Base-by-base conservation (phyloP, 257 asterid species). In the Plantago ovata region DNA sequence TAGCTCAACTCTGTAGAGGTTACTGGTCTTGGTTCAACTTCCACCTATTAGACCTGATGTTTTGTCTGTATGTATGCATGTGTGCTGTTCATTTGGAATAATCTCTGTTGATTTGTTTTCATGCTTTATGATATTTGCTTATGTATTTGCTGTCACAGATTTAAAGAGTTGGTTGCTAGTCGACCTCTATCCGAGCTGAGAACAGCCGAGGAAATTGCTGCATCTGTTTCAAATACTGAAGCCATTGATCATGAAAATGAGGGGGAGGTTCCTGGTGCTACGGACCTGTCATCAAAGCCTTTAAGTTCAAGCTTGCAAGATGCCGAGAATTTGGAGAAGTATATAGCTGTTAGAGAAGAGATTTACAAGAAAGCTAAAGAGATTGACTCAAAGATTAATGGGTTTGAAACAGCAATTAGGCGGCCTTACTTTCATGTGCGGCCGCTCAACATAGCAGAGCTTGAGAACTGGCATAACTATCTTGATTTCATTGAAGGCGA, bases 341-440 rank as follows among this genome's bases (percentile, higher is more conserved):
- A 86, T 77, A 93, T 89, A 36, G 70, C 97, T 32, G 41, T 86
- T 59, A 84, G 97, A 74, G 99, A 89, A 77, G 99, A 93, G 79
- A 69, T 79, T 63, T 84, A 77, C 76, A 84, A 77, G 84, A 86
- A 84, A 69, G 96, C 99, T 50, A 93, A 89, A 75, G 97, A 93
- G 77, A 76, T 73, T 38, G 96, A 93, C 80, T 79, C 85, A 69
- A 93, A 75, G 92, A 93, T 89, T 60, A 61, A 84, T 75, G 96
- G 96, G 66, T 93, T 84, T 73, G 99, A 93, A 83, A 81, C 94
- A 56, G 94, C 97, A 58, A 84, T 93, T 55, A 78, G 92, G 68
- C 84, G 99, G 87, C 99, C 99, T 39, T 93, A 93, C 75, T 93
- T 89, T 66, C 99, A 89, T 75, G 97, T 93, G 60, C 89, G 95